Conservation (phyloP, 75 land plant genomes). For the Pinus albicaulis region DNA sequence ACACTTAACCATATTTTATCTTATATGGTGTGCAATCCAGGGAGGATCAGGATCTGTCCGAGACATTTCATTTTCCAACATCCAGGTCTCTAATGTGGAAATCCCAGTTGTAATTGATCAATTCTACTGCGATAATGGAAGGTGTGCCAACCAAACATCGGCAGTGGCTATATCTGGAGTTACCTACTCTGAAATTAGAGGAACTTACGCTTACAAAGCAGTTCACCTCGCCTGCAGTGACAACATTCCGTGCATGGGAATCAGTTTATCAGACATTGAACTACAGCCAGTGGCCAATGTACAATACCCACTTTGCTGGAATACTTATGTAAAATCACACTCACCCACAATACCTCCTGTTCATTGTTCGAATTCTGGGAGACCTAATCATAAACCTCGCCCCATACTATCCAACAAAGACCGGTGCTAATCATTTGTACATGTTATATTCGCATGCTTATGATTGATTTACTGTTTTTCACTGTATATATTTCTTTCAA, state of each 20-base stretch:
- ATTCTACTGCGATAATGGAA: conserved; percentile 50
- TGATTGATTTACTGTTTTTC: no score
- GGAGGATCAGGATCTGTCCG: conserved; percentile 52
- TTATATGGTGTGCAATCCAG: conserved; percentile 15
- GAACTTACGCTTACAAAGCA: conserved; percentile 28
- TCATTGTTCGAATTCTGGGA: neutral
- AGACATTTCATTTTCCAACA: conserved; percentile 23
- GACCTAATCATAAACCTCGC: no score
- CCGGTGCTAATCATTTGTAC: no score
- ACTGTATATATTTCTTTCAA: no score
- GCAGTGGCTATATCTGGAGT: conserved; percentile 34
- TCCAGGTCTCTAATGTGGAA: conserved; percentile 27
- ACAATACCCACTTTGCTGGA: conserved; percentile 17
- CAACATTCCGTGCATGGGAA: conserved; percentile 11
- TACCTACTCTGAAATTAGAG: conserved; percentile 29
- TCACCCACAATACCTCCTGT: conserved; percentile 19
- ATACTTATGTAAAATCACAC: conserved; percentile 8
- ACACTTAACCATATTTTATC: neutral
- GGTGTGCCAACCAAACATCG: conserved; percentile 39
- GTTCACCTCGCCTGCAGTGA: conserved; percentile 29
- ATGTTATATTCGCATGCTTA: no score
- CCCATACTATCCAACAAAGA: no score
- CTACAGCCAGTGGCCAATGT: conserved; percentile 1
- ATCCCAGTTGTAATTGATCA: conserved; percentile 55
- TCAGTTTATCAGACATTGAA: conserved; percentile 15